Conservation (phyloP, 2,329 filamentous ascomycete genomes). For the Sclerotinia glacialis region DNA sequence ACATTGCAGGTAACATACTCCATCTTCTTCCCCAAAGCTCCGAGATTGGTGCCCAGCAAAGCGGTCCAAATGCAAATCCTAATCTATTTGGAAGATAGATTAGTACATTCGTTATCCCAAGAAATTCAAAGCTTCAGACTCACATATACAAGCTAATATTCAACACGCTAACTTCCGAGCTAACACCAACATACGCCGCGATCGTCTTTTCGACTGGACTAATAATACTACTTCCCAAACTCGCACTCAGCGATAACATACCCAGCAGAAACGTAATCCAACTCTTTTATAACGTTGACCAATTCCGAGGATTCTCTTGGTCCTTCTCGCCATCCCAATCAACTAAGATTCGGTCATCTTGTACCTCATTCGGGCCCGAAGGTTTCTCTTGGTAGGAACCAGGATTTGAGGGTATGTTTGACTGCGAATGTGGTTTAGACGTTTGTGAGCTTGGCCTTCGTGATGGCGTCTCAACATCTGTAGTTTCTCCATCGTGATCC, state of each 20-base stretch:
- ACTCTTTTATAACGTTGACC: slow-evolving; percentile 44
- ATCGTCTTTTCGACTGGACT: slow-evolving; percentile 47
- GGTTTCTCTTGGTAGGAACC: background rate
- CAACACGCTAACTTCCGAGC: slow-evolving; percentile 46
- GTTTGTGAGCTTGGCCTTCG: background rate
- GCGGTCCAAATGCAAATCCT: slow-evolving; percentile 48
- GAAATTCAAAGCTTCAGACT: slow-evolving; percentile 17
- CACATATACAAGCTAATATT: slow-evolving; percentile 48
- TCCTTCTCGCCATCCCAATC: slow-evolving; percentile 44
- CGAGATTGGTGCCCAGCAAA: slow-evolving; percentile 62
- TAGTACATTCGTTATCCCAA: background rate
- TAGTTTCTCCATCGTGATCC: slow-evolving; percentile 5
- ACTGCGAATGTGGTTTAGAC: background rate
- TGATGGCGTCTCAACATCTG: slow-evolving; percentile 13
- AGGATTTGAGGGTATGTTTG: background rate
- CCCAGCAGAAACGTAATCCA: slow-evolving; percentile 50
- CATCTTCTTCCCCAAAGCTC: slow-evolving; percentile 61
- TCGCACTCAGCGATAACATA: slow-evolving; percentile 50
- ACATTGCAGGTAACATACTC: slow-evolving; percentile 57
- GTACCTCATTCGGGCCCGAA: too few species aligned
- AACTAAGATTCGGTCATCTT: slow-evolving; percentile 79
- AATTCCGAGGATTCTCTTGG: slow-evolving; percentile 49
- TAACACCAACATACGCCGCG: slow-evolving; percentile 44
- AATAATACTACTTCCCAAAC: slow-evolving; percentile 51
- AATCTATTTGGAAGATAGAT: slow-evolving; percentile 31